Evolutionary conservation across 495 filamentous ascomycete genomes (phyloP).

Genomic region (Patellaria atrata): DNA sequence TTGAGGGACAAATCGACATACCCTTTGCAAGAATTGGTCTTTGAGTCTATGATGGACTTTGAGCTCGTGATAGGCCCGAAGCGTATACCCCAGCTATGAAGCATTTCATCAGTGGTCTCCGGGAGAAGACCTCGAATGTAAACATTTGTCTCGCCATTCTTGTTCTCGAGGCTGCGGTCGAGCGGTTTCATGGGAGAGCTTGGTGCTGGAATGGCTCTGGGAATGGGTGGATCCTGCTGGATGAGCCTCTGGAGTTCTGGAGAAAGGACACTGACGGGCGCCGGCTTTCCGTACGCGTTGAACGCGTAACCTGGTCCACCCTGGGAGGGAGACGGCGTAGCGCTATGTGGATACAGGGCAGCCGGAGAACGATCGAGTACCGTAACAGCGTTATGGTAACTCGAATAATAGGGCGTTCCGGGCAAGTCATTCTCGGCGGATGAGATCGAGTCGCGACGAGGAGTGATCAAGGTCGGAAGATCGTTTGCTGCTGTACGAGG

Average conservation of each 20-base stretch:
- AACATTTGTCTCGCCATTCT: constrained; percentile 78
- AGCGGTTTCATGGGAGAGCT: constrained; percentile 59
- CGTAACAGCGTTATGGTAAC: constrained; percentile 39
- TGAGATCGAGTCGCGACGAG: constrained; percentile 35
- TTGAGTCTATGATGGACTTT: constrained; percentile 92
- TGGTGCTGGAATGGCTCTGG: constrained; percentile 75
- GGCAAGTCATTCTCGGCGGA: constrained; percentile 52
- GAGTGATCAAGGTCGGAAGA: constrained; percentile 30
- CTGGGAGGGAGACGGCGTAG: constrained; percentile 48
- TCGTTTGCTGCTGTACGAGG: constrained; percentile 25
- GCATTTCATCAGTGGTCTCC: constrained; percentile 81
- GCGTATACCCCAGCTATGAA: constrained; percentile 64
- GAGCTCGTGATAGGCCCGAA: constrained; percentile 87
- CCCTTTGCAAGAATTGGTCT: constrained; percentile 90
- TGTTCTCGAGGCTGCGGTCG: constrained; percentile 83
- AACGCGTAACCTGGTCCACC: constrained; percentile 28
- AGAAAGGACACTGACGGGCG: constrained; percentile 40
- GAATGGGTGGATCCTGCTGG: constrained; percentile 63
- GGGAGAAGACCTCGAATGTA: constrained; percentile 94
- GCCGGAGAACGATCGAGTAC: constrained; percentile 46
- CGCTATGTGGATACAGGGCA: constrained; percentile 25
- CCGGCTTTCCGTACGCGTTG: constrained; percentile 34
- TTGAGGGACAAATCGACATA: constrained; percentile 28
- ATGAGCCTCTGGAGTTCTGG: constrained; percentile 57
- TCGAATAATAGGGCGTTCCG: constrained; percentile 42